Evolutionary conservation across 2,329 filamentous ascomycete species (phyloP), one percentile per base, ranked within the genome.

Genomic region (Penicillium sp.): DNA sequence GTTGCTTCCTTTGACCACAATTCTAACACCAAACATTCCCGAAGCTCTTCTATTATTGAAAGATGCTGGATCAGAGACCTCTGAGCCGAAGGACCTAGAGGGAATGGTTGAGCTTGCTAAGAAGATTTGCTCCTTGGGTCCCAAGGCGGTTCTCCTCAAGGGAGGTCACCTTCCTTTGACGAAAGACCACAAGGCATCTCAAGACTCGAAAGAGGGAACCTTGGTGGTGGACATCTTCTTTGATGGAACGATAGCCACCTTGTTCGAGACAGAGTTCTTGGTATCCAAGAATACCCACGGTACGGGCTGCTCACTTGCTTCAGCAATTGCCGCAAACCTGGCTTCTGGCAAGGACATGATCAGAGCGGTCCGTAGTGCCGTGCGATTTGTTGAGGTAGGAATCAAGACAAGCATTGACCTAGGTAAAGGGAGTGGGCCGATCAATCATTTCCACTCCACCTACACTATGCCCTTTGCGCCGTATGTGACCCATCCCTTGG

Each of bases 291-390:
- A 93, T 70, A 97, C 93, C 0, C 94, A 99, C 69, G 94, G 94
- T 0, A 97, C 94, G 0, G 94, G 94, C 4, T 99, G 94, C 71
- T 95, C 92, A 10, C 82, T 97, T 59, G 94, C 94, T 41, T 96
- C 86, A 42, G 86, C 86, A 6, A 86, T 89, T 65, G 84, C 86
- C 1, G 86, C 83, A 53, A 86, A 87, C 60, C 73, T 89, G 15
- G 82, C 84, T 4, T 72, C 71, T 3, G 82, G 80, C 0, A 76
- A 80, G 61, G 71, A 74, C 47, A 71, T 85, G 54, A 70, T 73
- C 13, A 74, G 77, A 55, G 82, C 85, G 13, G 81, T 87, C 4
- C 78, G 78, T 46, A 75, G 76, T 57, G 85, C 84, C 2, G 84
- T 84, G 54, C 78, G 78, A 27, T 89, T 87, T 64, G 80, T 89